phyloP scores from a whole-genome alignment of 169 alveolate genomes.

The Perkinsus marinus region DNA sequence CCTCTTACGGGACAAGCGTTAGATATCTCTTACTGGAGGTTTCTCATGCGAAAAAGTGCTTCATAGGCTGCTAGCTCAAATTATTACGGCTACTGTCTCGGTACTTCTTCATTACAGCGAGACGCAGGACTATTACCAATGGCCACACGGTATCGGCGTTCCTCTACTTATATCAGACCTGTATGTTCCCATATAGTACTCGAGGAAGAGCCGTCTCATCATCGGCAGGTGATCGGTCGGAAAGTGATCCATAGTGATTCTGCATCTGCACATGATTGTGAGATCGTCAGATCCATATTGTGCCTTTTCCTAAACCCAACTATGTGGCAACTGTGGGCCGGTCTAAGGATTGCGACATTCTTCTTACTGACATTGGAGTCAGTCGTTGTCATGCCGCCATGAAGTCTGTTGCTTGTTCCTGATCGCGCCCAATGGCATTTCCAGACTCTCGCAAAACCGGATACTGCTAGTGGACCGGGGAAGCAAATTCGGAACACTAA shows the following conservation, averaged over 20 bases:
- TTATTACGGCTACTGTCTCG: too few species aligned
- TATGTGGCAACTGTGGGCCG: not conserved
- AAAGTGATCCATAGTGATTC: too few species aligned
- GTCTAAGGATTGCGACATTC: not conserved
- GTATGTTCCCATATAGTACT: not conserved
- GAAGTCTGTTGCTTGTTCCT: not conserved
- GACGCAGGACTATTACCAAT: too few species aligned
- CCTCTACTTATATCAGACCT: not conserved
- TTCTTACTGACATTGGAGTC: not conserved
- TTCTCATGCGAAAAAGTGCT: too few species aligned
- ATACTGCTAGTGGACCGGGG: not conserved
- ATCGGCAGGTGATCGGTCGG: not conserved
- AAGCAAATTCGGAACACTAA: not conserved
- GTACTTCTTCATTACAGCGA: too few species aligned
- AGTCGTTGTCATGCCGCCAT: not conserved
- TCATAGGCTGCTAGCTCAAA: too few species aligned
- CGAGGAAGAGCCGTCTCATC: not conserved
- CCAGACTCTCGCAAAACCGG: not conserved
- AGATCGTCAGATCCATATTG: not conserved
- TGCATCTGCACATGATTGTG: not conserved
- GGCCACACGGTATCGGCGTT: not conserved
- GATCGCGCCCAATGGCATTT: not conserved
- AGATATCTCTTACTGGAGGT: too few species aligned
- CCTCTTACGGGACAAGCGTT: too few species aligned
- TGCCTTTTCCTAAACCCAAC: not conserved